Conservation (phyloP, 371 early-diverging fungal species). For the Mycotypha africana region DNA sequence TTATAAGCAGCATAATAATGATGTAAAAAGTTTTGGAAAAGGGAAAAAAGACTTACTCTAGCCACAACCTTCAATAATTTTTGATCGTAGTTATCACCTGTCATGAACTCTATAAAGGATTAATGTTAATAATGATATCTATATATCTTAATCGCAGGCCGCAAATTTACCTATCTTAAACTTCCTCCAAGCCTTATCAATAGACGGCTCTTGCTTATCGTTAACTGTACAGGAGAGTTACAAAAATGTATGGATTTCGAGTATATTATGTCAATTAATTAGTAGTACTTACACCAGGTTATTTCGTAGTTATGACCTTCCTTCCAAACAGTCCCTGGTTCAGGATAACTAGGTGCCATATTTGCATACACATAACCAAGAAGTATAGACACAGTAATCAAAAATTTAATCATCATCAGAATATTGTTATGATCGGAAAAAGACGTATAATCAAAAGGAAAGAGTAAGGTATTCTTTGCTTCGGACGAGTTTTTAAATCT, state of each 20-base stretch:
- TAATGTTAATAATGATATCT: too few species aligned
- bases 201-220: slow-evolving; percentile 14
- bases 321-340: slow-evolving; percentile 44
- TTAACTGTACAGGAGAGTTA: slow-evolving; percentile 14
- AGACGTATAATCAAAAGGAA: too few species aligned
- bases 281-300: slow-evolving; percentile 31
- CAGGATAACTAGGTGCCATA: slow-evolving; percentile 39
- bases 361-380: slow-evolving; percentile 14
- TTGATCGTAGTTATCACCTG: slow-evolving; percentile 32
- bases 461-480: too few species aligned
- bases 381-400: too few species aligned
- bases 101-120: slow-evolving; percentile 41
- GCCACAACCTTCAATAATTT: slow-evolving; percentile 24
- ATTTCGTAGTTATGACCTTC: slow-evolving; percentile 32
- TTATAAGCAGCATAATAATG: too few species aligned
- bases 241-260: too few species aligned
- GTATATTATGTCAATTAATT: background rate
- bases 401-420: too few species aligned
- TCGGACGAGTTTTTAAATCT: too few species aligned
- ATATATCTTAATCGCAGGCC: too few species aligned
- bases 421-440: too few species aligned
- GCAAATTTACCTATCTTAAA: slow-evolving; percentile 40
- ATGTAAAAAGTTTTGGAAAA: too few species aligned
- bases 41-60: too few species aligned
- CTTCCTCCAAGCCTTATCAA: slow-evolving; percentile 20